Conservation (phyloP, 768 basidiomycete genomes). For the Pleurotus ostreatus region DNA sequence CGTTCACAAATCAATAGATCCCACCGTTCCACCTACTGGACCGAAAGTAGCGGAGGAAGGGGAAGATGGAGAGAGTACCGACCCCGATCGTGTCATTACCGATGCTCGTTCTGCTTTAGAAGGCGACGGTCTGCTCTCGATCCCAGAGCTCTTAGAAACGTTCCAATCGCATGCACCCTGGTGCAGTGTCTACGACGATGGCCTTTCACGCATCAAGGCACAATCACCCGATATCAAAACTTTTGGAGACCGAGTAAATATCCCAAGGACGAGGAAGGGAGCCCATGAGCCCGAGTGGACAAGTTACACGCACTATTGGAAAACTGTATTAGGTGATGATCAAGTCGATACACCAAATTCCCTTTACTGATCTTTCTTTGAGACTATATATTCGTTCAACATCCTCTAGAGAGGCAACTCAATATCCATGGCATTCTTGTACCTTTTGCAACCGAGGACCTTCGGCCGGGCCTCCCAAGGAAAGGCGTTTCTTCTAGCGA, state of each 20-base stretch:
- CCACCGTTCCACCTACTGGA: conserved; percentile 34
- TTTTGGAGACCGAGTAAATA: conserved; percentile 46
- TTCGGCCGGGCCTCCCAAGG: conserved; percentile 76
- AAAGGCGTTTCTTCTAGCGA: conserved; percentile 80
- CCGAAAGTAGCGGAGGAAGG: conserved; percentile 36
- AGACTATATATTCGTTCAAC: conserved; percentile 90
- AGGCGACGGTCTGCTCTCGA: conserved; percentile 67
- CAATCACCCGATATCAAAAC: conserved; percentile 25
- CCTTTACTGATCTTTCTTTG: conserved; percentile 9
- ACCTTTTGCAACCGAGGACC: conserved; percentile 53
- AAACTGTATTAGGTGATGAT: conserved; percentile 63
- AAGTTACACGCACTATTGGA: conserved; percentile 87
- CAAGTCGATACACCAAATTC: background rate
- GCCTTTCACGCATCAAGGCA: conserved; percentile 25
- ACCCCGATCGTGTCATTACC: conserved; percentile 71
- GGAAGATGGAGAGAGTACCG: conserved; percentile 46
- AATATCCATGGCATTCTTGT: conserved; percentile 52
- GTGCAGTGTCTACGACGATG: conserved; percentile 68
- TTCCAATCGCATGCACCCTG: conserved; percentile 32
- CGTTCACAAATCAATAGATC: conserved; percentile 68
- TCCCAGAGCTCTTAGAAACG: conserved; percentile 50
- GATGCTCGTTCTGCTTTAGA: conserved; percentile 59
- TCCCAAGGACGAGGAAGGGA: conserved; percentile 44
- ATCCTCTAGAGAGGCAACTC: conserved; percentile 30
- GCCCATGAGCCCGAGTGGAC: conserved; percentile 80